Evolutionary conservation across 2,329 filamentous ascomycete species (phyloP).

Genomic region (Macrophomina phaseolina): DNA sequence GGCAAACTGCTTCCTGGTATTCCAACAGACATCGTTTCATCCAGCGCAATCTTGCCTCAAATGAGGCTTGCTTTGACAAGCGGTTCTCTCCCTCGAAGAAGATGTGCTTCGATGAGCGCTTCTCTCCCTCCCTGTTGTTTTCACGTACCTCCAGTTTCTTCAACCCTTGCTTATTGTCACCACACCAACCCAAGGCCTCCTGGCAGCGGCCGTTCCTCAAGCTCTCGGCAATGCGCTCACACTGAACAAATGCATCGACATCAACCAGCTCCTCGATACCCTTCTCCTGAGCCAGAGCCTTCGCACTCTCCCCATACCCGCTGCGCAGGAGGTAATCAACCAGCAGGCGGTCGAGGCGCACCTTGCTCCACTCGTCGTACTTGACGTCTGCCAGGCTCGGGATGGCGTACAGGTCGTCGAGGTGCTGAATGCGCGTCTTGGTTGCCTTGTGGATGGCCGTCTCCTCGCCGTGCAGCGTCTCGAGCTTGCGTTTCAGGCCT

Average conservation of each 20-base stretch:
- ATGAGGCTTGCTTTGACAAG: neutral
- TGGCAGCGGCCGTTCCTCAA: slow-evolving; percentile 59
- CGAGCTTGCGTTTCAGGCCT: slow-evolving; percentile 85
- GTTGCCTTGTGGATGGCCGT: slow-evolving; percentile 75
- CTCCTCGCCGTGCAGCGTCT: slow-evolving; percentile 79
- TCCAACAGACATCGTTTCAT: neutral
- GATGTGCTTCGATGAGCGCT: neutral
- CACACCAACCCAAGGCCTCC: slow-evolving; percentile 88
- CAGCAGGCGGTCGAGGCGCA: slow-evolving; percentile 79
- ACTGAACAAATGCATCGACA: slow-evolving; percentile 83
- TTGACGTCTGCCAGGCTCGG: slow-evolving; percentile 85
- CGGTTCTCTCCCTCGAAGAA: neutral
- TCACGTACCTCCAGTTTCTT: slow-evolving; percentile 78
- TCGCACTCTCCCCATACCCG: slow-evolving; percentile 80
- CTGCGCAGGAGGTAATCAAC: slow-evolving; percentile 91
- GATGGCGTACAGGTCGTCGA: slow-evolving; percentile 81
- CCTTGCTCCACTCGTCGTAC: slow-evolving; percentile 89
- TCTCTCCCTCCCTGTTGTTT: neutral
- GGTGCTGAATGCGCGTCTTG: slow-evolving; percentile 76
- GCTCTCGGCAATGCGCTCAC: slow-evolving; percentile 77
- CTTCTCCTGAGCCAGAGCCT: slow-evolving; percentile 74
- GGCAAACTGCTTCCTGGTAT: neutral
- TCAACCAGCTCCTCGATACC: slow-evolving; percentile 83
- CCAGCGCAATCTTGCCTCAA: neutral
- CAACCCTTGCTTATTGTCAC: slow-evolving; percentile 89